Base-by-base conservation (phyloP, 768 basidiomycete species). In the Trametes gibbosa region DNA sequence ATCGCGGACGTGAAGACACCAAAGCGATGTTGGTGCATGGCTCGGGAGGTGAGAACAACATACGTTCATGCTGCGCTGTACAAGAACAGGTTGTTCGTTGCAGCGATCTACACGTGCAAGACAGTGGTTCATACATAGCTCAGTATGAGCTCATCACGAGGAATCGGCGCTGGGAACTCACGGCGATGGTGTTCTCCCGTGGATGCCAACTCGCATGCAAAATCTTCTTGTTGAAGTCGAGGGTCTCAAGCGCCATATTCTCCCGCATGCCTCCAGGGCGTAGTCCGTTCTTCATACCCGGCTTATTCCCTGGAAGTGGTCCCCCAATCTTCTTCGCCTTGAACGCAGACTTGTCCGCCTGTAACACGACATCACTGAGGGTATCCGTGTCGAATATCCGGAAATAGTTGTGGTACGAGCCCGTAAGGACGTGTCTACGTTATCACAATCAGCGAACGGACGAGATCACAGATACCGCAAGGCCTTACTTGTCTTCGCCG, bases 331-430 rank as follows among this genome's bases (percentile, higher is more conserved):
- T 99, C 87, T 98, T 99, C 49, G 92, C 93, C 75, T 98, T 98
- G 80, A 99, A 99, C 6, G 96, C 95, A 16, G 94, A 95, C 75
- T 99, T 99, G 79, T 99, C 97, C 1, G 97, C 97, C 75, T 98
- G 97, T 56, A 99, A 76, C 13, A 98, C 92, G 43, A 95, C 86
- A 68, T 98, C 97, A 61, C 87, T 89, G 62, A 86, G 70, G 32
- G 87, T 85, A 60, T 96, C 92, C 13, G 66, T 84, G 73, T 98
- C 96, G 76, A 94, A 99, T 85, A 99, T 97, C 73, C 95, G 94
- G 90, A 99, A 95, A 78, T 96, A 98, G 77, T 99, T 99, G 79
- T 98, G 96, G 78, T 99, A 99, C 50, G 97, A 98, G 43, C 97
- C 97, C n/a, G 97, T 98, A 63, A 99, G 79, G 59, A 98, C 94